Evolutionary conservation across 345 rosid species (phyloP), one percentile per base, ranked within the genome.

Genomic region (Kandelia obovata): DNA sequence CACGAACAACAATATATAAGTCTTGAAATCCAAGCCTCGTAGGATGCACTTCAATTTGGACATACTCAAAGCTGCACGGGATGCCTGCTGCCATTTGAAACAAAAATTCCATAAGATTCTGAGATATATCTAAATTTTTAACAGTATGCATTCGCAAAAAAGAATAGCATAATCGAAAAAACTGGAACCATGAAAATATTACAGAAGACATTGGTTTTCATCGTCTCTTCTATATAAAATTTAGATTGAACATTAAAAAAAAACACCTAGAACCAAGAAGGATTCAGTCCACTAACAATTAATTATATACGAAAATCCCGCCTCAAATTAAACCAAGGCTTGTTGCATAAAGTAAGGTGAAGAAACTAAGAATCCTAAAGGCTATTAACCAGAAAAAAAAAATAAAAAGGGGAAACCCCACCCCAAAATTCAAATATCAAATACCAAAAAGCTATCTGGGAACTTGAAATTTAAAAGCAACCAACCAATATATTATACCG

Each of bases 31-130:
- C 58, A 79, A 69, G 25, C 87, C 85, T 19, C 86, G 83, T 72
- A 88, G 57, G 64, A 86, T 69, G 55, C 91, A 88, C 64, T 80
- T 78, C 37, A 86, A 60, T 70, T 91, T 82, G 3, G 93, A 81
- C 80, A 84, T 70, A 63, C 81, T 71, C 75, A 80, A 62, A 62
- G 83, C 80, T 5, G 76, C 78, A 5, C 71, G 77, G 25, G 85
- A 68, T 2, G 64, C 76, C 89, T 83, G 94, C 71, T 76, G 83
- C 78, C 73, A 23, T 37, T 57, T 0, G 71, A 63, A 66, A 51
- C 17, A 47, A 68, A 34, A 61, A 67, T 35, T 27, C 66, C 58
- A 32, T 71, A 59, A 76, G 61, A 64, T 46, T 72, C 59, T 71
- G 31, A 39, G 30, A 51, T 32, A 9, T 56, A 25, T 8, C 26